phyloP scores from a whole-genome alignment of 768 basidiomycete genomes.

The Trametes maxima region DNA sequence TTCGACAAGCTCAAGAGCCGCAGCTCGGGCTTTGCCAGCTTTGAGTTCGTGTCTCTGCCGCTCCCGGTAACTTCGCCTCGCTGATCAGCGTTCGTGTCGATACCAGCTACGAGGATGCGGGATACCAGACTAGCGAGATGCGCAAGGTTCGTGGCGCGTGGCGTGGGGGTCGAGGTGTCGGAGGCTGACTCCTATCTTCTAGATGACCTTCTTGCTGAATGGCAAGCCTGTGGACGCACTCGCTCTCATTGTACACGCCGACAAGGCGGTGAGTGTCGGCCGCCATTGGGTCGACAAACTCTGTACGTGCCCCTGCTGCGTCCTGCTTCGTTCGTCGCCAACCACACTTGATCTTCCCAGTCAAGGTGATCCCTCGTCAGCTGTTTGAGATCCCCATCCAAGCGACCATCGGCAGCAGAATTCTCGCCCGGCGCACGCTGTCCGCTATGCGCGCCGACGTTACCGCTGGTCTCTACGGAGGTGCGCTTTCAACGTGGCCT shows the following conservation, averaged over 20 bases:
- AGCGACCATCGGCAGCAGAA: slow-evolving; percentile 82
- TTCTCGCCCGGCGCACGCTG: slow-evolving; percentile 88
- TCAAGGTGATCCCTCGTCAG: slow-evolving; percentile 91
- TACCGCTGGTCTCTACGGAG: slow-evolving; percentile 92
- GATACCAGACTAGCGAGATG: slow-evolving; percentile 79
- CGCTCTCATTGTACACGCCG: slow-evolving; percentile 87
- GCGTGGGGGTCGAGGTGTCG: neutral
- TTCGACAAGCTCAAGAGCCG: slow-evolving; percentile 94
- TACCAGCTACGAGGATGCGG: slow-evolving; percentile 89
- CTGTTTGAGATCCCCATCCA: slow-evolving; percentile 96
- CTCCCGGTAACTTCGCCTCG: neutral
- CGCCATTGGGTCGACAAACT: slow-evolving; percentile 90
- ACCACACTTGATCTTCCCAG: slow-evolving; percentile 40
- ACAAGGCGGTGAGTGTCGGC: slow-evolving; percentile 72
- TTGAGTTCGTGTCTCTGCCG: slow-evolving; percentile 62
- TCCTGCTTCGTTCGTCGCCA: neutral
- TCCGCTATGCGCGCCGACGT: slow-evolving; percentile 89
- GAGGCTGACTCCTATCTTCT: slow-evolving; percentile 1
- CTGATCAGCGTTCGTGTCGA: slow-evolving; percentile 1
- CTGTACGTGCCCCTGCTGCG: slow-evolving; percentile 51
- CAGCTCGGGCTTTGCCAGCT: slow-evolving; percentile 89
- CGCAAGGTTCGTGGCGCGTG: slow-evolving; percentile 63
- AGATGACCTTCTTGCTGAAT: slow-evolving; percentile 94
- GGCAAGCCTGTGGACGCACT: slow-evolving; percentile 90
- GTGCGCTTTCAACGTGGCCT: slow-evolving; percentile 38